A percentile compares a stretch with the other conserved stretches of the same genome.
phyloP scores from a whole-genome alignment of 345 rosid genomes.

The Salix exigua region DNA sequence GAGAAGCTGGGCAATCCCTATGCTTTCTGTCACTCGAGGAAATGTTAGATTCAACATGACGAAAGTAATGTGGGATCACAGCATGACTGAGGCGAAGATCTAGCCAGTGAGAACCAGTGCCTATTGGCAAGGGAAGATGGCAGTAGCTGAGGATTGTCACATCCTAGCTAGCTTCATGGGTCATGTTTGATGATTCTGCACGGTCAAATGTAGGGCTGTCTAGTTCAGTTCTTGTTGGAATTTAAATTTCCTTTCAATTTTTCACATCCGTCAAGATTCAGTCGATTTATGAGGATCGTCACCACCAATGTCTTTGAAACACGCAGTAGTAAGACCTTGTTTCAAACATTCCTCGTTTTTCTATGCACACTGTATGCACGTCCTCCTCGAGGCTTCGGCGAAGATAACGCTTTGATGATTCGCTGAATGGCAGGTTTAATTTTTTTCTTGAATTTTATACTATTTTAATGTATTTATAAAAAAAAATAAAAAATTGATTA shows the following conservation, averaged over 20 bases:
- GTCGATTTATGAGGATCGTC: background rate
- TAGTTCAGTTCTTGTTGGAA: background rate
- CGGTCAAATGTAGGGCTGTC: background rate
- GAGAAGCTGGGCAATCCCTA: slow-evolving; percentile 1
- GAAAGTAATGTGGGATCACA: background rate
- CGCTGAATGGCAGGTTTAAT: no score
- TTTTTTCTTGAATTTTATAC: no score
- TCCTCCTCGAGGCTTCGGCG: background rate
- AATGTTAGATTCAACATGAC: background rate
- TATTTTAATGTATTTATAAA: no score
- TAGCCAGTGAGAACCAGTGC: background rate
- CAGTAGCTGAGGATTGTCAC: background rate
- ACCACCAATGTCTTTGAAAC: background rate
- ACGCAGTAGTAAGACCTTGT: background rate
- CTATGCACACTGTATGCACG: background rate
- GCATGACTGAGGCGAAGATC: background rate
- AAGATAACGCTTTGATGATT: background rate
- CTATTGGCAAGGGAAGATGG: background rate
- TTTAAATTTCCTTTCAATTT: background rate
- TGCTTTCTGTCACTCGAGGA: background rate
- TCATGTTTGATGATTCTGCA: background rate
- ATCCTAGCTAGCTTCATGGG: background rate
- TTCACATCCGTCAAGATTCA: background rate
- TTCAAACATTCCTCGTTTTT: background rate
- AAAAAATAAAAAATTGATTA: no score